Evolutionary conservation across 225 moss, liverwort and hornwort species (phyloP), one percentile per base, ranked within the genome.

Genomic region (Lunularia cruciata): DNA sequence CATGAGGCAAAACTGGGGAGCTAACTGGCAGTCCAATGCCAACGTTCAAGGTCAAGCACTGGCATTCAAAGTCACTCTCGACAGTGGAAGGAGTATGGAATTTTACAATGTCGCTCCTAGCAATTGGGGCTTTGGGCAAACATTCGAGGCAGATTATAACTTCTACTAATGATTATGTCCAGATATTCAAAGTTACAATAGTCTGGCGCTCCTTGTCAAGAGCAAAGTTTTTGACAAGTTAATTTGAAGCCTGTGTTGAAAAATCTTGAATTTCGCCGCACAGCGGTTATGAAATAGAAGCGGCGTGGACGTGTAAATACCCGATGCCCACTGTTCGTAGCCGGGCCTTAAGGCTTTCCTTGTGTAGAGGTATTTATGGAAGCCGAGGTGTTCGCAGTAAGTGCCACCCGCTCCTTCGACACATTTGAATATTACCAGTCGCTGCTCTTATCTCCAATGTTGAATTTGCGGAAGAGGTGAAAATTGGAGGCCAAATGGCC

Each of bases 1-100:
- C 45, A 86, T 88, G 88, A 69, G 70, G 69, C 75, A 83, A 31
- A 88, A 86, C 69, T 88, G 86, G 88, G 88, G 88, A 2, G 78
- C 83, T 25, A 86, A 84, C 60, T 88, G 88, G 88, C 81, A 86
- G 68, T 40, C 51, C 58, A 71, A 73, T 67, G 43, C 31, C 34
- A 69, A 86, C 75, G 27, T 88, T 16, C 68, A 67, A 25, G 86
- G 81, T 1, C 83, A 88, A 69, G 78, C 79, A 32, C 73, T 88
- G 39, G 78, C 86, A 0, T 88, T 86, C 43, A 77, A 76, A 71
- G 84, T 86, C 31, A 84, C 77, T 0, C 68, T 81, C 0, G 83
- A 71, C 38, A 73, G 82, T 26, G 88, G 86, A 3, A 72, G 71
- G 46, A 77, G 72, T 0, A 43, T 84, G 1, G 75, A 79, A 6